Conservation (phyloP, 345 rosid species). For the Murraya koenigii region DNA sequence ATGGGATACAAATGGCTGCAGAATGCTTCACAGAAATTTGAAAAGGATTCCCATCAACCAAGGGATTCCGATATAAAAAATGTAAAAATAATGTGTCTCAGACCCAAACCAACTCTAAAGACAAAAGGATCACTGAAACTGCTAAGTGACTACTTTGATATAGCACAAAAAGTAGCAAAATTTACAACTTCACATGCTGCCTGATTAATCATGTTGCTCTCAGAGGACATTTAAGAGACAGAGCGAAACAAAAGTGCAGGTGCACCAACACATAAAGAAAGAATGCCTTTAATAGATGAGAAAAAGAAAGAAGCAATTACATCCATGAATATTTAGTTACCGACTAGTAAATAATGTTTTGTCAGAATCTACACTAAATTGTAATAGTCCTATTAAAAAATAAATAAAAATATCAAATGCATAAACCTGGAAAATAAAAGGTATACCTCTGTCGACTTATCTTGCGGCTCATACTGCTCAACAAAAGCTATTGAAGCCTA, state of each 20-base stretch:
- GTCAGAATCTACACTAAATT: neutral
- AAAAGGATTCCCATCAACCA: neutral
- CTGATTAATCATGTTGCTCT: neutral
- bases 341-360: neutral
- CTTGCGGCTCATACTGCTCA: constrained; percentile 47
- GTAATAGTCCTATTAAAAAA: neutral
- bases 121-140: neutral
- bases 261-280: neutral
- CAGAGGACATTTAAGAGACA: neutral
- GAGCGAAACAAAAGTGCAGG: neutral
- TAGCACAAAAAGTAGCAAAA: neutral
- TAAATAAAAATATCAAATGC: neutral
- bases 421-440: neutral
- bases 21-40: neutral
- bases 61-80: neutral
- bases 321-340: too few relatives aligned
- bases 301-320: neutral
- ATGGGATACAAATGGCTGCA: neutral
- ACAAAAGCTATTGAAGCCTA: constrained; percentile 51
- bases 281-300: neutral
- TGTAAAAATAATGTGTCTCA: neutral
- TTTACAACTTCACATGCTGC: neutral
- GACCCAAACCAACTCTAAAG: neutral
- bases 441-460: constrained; percentile 60
- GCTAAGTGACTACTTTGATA: neutral